Conservation (phyloP, 768 basidiomycete genomes). For the Tulasnella sp. region DNA sequence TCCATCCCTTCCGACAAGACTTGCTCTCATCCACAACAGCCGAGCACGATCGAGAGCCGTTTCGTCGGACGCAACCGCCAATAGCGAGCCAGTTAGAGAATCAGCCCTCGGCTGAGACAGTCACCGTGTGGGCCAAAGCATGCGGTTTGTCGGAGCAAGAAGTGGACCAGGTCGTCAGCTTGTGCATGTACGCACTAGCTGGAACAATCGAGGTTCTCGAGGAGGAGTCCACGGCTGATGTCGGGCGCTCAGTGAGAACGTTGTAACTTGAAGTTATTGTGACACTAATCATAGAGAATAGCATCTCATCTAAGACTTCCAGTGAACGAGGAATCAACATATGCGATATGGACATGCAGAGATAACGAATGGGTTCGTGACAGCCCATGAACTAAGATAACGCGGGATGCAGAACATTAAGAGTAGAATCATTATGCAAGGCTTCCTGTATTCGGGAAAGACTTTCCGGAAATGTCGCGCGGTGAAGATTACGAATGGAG, state of each 20-base stretch:
- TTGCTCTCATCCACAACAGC: not conserved
- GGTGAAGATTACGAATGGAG: too few species aligned
- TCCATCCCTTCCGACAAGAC: not conserved
- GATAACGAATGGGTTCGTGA: too few species aligned
- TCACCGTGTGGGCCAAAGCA: not conserved
- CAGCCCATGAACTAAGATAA: too few species aligned
- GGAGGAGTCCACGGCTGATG: not conserved
- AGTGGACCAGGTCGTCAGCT: not conserved
- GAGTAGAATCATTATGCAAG: too few species aligned
- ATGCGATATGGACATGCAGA: not conserved
- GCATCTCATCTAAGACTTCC: too few species aligned
- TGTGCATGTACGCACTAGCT: not conserved
- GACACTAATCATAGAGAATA: too few species aligned
- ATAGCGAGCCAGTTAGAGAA: not conserved
- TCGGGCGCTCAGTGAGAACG: conserved; percentile 9
- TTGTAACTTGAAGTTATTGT: too few species aligned
- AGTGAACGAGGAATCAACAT: not conserved
- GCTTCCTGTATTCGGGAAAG: too few species aligned
- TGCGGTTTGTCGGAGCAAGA: not conserved
- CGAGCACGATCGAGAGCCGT: not conserved
- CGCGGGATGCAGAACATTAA: too few species aligned
- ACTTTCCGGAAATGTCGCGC: too few species aligned
- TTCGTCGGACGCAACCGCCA: not conserved
- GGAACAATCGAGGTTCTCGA: not conserved
- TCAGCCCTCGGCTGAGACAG: not conserved